Conservation (phyloP, 208 protist species). For the Angomonas desouzai region DNA sequence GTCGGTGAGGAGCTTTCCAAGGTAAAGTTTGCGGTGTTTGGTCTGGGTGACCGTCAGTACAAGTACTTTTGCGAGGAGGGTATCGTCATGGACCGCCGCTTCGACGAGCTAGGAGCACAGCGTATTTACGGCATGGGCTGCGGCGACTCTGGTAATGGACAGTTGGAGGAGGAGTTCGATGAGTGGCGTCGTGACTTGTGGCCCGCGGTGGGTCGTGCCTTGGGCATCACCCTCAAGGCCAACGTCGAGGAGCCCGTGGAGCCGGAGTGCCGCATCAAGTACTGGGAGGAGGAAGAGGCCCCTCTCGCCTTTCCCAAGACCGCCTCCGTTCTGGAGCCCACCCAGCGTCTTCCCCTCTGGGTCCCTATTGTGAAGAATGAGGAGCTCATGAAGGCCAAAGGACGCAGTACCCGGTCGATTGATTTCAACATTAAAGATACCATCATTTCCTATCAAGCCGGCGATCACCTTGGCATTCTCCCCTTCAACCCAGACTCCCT, state of each 20-base stretch:
- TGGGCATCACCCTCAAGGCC: conserved; percentile 71
- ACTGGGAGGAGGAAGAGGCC: conserved; percentile 74
- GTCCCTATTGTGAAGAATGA: conserved; percentile 60
- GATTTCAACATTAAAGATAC: conserved; percentile 81
- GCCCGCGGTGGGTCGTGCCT: conserved; percentile 65
- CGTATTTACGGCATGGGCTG: conserved; percentile 76
- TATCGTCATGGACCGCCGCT: conserved; percentile 80
- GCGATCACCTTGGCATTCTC: conserved; percentile 94
- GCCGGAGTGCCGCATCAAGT: conserved; percentile 78
- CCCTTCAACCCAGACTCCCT: conserved; percentile 85
- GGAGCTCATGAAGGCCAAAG: conserved; percentile 56
- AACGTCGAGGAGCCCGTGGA: conserved; percentile 69
- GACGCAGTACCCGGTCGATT: conserved; percentile 81
- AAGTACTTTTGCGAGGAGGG: conserved; percentile 86
- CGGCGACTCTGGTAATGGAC: conserved; percentile 69
- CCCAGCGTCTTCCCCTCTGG: conserved; percentile 81
- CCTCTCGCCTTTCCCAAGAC: conserved; percentile 83
- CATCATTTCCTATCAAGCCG: conserved; percentile 90
- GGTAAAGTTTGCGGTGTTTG: conserved; percentile 88
- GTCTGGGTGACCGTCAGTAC: conserved; percentile 89
- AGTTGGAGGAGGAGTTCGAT: conserved; percentile 87
- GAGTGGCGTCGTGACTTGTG: conserved; percentile 83
- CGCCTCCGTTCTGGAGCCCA: conserved; percentile 83
- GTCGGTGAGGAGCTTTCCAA: conserved; percentile 54
- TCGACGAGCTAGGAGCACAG: conserved; percentile 83